These are phyloP conservation scores for Oryza officinalis DNA, from an alignment of 176 grass and related monocot genomes.

Conservation along the genomic window DNA sequence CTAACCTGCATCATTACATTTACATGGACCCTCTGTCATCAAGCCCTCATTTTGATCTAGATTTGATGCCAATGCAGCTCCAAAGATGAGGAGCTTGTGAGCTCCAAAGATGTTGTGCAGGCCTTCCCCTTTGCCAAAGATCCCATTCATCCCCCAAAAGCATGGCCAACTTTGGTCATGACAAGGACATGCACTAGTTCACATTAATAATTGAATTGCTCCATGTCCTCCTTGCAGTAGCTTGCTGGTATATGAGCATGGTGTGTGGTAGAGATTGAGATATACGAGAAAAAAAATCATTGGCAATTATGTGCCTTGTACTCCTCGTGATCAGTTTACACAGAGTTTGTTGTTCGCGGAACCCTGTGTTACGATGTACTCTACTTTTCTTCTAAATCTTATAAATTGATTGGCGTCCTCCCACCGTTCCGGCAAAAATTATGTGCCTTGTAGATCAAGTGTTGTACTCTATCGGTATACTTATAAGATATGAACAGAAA, in stretches of 20 bases:
- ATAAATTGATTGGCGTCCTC: too few relatives aligned
- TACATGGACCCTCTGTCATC: conserved; percentile 7
- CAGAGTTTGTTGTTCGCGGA: too few relatives aligned
- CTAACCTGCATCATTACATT: conserved; percentile 42
- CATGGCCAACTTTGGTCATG: conserved; percentile 58
- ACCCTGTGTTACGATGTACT: too few relatives aligned
- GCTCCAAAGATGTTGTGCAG: not conserved
- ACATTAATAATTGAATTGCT: conserved; percentile 48
- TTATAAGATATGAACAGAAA: conserved; percentile 8
- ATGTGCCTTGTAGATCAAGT: not conserved
- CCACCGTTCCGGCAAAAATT: not conserved
- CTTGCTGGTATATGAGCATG: not conserved
- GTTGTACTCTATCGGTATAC: not conserved
- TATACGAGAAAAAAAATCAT: not conserved
- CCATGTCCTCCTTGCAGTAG: not conserved
- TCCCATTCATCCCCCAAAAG: conserved; percentile 54
- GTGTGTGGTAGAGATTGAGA: not conserved
- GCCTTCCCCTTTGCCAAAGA: conserved; percentile 21
- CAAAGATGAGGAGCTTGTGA: conserved; percentile 16
- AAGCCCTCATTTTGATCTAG: conserved; percentile 40
- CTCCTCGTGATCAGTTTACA: too few relatives aligned
- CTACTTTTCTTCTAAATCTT: too few relatives aligned
- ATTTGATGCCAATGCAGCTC: conserved; percentile 33
- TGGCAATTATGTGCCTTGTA: too few relatives aligned
- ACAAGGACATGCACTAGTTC: conserved; percentile 58